phyloP scores from a whole-genome alignment of 1,139 yeast species.

The Spathaspora sp. region DNA sequence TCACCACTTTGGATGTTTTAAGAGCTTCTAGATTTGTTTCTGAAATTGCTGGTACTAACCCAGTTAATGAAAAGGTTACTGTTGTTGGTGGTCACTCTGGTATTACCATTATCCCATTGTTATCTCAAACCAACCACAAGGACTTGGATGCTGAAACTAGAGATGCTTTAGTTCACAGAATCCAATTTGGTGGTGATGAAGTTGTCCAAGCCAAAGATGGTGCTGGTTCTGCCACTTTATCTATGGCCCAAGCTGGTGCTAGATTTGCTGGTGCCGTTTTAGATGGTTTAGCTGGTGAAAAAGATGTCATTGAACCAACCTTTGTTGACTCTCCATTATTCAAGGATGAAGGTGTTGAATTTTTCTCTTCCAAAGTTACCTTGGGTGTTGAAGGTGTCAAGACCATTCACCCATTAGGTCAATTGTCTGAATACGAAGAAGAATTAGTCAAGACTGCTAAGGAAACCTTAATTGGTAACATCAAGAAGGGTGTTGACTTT shows the following conservation, averaged over 20 bases:
- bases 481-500: conserved; percentile 59
- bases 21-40: conserved; percentile 84
- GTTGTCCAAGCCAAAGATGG: conserved; percentile 95
- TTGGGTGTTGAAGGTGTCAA: conserved; percentile 59
- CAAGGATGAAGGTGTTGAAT: conserved; percentile 52
- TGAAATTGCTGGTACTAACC: conserved; percentile 54
- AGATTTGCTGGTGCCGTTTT: conserved; percentile 66
- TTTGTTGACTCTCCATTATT: conserved; percentile 52
- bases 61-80: conserved; percentile 64
- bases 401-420: conserved; percentile 55
- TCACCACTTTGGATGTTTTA: conserved; percentile 87
- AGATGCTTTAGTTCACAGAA: conserved; percentile 76
- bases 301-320: conserved; percentile 49
- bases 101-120: conserved; percentile 87
- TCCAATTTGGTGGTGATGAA: conserved; percentile 97
- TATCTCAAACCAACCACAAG: conserved; percentile 62
- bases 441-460: conserved; percentile 54
- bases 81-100: conserved; percentile 98
- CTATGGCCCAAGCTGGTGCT: conserved; percentile 97
- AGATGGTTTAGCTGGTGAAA: conserved; percentile 54
- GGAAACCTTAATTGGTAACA: conserved; percentile 56
- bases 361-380: conserved; percentile 65
- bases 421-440: conserved; percentile 56
- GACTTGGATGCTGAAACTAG: conserved; percentile 52
- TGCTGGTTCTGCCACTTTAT: conserved; percentile 89